Percentiles rank a stretch among this genome's conserved stretches.
These are phyloP conservation scores for Gymnopilus dilepis DNA, from an alignment of 768 basidiomycete species.

Conservation along the genomic window DNA sequence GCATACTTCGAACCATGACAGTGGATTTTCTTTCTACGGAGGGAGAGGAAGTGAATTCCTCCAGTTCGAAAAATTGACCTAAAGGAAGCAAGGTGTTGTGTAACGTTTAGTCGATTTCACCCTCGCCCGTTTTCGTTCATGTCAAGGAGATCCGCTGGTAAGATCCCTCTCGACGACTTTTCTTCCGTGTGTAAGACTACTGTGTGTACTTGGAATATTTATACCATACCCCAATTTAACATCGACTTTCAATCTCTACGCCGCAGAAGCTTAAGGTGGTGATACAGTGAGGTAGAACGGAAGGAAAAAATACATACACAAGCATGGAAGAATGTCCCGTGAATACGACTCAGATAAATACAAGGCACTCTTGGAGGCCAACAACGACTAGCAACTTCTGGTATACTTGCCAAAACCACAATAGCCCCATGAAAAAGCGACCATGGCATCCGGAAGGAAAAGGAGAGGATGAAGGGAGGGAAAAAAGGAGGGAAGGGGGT, in stretches of 20 bases:
- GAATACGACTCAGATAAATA: conserved; percentile 17
- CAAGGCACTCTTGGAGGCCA: conserved; percentile 6
- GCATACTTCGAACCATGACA: conserved; percentile 16
- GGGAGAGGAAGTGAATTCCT: conserved; percentile 41
- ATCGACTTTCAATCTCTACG: not conserved
- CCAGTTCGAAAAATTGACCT: conserved; percentile 39
- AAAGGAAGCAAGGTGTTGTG: too few relatives aligned
- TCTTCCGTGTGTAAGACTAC: not conserved
- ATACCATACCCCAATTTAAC: conserved; percentile 11
- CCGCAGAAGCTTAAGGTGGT: not conserved
- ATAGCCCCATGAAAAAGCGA: not conserved
- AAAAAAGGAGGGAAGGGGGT: not conserved
- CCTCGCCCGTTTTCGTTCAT: not conserved
- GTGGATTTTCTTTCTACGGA: conserved; percentile 6
- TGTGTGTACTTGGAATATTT: not conserved
- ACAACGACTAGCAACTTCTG: not conserved
- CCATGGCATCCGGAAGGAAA: not conserved
- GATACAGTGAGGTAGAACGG: not conserved
- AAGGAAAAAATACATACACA: conserved; percentile 16
- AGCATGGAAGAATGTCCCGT: conserved; percentile 15
- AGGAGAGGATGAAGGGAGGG: too few relatives aligned
- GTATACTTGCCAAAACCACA: conserved; percentile 9
- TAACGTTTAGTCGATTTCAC: too few relatives aligned
- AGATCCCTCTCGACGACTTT: conserved; percentile 8
- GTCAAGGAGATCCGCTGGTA: conserved; percentile 11